A percentile compares a stretch with the other conserved stretches of the same genome.
These are phyloP conservation scores for Suhomyces bolitotheri DNA, from an alignment of 1,139 yeast species.

Conservation along the genomic window DNA sequence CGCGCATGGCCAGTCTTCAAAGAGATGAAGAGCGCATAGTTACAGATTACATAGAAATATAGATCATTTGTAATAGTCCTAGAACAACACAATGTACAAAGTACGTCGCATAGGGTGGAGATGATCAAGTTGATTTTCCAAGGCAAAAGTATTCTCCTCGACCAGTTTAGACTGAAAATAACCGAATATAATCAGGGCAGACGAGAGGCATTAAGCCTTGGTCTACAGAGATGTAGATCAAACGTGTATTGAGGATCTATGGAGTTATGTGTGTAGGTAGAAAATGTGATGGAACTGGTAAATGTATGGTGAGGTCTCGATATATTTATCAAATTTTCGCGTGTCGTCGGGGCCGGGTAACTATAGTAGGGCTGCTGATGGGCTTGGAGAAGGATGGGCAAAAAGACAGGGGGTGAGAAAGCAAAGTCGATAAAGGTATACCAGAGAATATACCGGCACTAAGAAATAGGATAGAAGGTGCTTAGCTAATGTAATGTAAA, in stretches of 20 bases:
- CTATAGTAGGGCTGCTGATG: conserved; percentile 1
- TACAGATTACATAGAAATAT: conserved; percentile 20
- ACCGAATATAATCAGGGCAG: conserved; percentile 54
- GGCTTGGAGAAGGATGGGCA: too few relatives aligned
- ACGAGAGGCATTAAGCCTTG: conserved; percentile 53
- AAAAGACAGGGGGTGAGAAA: too few relatives aligned
- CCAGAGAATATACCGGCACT: too few relatives aligned
- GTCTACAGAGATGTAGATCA: conserved; percentile 16
- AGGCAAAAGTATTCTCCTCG: conserved; percentile 50
- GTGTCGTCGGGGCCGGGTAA: conserved; percentile 7
- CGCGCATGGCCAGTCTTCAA: not conserved
- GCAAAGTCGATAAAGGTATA: too few relatives aligned
- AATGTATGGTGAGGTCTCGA: not conserved
- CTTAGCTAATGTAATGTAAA: too few relatives aligned
- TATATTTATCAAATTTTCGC: conserved; percentile 1
- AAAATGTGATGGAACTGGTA: too few relatives aligned
- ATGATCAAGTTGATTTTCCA: conserved; percentile 46
- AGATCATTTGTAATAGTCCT: conserved; percentile 48
- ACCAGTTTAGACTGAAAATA: conserved; percentile 54
- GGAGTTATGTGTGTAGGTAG: not conserved
- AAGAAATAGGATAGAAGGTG: too few relatives aligned
- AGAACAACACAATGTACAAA: conserved; percentile 22
- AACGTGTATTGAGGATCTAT: conserved; percentile 10
- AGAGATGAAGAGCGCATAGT: not conserved
- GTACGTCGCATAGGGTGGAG: conserved; percentile 48